A percentile compares a stretch with the other conserved stretches of the same genome.
Evolutionary conservation across 208 protist species (phyloP).

Genomic region (Wallacemonas sp.): DNA sequence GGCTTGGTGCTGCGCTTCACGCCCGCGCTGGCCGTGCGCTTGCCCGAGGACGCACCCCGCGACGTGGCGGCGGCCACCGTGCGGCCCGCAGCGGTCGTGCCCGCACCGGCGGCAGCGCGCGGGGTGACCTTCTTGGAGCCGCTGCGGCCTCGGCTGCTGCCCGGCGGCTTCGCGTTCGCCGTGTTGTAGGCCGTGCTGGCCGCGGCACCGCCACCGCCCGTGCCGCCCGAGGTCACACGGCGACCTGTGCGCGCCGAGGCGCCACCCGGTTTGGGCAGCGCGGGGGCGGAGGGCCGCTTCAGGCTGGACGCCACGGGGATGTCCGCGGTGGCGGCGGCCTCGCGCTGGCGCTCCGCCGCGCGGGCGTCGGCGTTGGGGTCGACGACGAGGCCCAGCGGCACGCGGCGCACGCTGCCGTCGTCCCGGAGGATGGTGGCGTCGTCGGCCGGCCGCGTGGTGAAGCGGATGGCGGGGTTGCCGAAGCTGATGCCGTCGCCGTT

Average conservation of each 20-base stretch:
- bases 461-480: constrained; percentile 78
- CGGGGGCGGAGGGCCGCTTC: constrained; percentile 1
- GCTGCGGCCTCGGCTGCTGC: background rate
- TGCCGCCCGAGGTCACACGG: background rate
- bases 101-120: background rate
- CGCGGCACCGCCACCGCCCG: background rate
- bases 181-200: background rate
- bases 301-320: constrained; percentile 6
- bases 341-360: constrained; percentile 11
- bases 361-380: constrained; percentile 12
- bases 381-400: constrained; percentile 20
- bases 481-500: constrained; percentile 82
- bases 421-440: constrained; percentile 52
- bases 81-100: background rate
- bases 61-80: no score
- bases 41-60: no score
- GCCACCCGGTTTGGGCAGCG: background rate
- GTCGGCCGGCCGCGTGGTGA: constrained; percentile 64
- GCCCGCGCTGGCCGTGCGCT: background rate
- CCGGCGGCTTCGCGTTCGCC: background rate
- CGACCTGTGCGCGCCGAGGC: background rate
- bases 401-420: constrained; percentile 23
- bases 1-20: background rate
- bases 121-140: background rate
- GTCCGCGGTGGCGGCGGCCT: background rate